Conservation (phyloP, 179 eudicot genomes). For the Spinacia oleracea region DNA sequence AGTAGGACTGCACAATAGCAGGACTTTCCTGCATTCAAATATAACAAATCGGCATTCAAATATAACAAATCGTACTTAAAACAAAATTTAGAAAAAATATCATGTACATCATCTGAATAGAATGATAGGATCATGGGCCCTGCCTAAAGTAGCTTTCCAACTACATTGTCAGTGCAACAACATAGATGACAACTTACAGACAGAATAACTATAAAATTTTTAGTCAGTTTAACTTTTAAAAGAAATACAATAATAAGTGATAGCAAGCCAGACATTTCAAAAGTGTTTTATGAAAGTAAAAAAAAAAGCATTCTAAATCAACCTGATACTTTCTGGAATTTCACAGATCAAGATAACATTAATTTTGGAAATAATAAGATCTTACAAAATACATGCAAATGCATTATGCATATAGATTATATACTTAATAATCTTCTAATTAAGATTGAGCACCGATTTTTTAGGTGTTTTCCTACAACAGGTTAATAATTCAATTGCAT, state of each 20-base stretch:
- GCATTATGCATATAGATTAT: background rate
- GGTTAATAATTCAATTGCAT: too few relatives aligned
- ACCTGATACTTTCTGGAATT: background rate
- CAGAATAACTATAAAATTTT: too few relatives aligned
- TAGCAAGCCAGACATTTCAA: background rate
- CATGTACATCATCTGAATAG: background rate
- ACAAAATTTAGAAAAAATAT: background rate
- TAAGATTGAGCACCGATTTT: too few relatives aligned
- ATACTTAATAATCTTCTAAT: background rate
- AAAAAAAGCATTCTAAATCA: background rate
- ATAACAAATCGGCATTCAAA: too few relatives aligned
- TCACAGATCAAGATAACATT: background rate
- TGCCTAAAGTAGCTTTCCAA: background rate
- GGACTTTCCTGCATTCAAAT: slow-evolving; percentile 67
- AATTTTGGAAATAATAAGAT: background rate
- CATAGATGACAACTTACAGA: background rate
- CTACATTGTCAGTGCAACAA: background rate
- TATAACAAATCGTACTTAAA: background rate
- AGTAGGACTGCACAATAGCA: slow-evolving; percentile 74
- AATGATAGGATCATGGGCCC: background rate
- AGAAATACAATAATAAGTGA: background rate
- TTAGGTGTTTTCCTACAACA: too few relatives aligned
- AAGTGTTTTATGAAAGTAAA: background rate
- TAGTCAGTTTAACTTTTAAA: background rate
- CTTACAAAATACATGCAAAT: too few relatives aligned